Conservation (phyloP, 208 protist genomes). For the Crithidia fasciculata region DNA sequence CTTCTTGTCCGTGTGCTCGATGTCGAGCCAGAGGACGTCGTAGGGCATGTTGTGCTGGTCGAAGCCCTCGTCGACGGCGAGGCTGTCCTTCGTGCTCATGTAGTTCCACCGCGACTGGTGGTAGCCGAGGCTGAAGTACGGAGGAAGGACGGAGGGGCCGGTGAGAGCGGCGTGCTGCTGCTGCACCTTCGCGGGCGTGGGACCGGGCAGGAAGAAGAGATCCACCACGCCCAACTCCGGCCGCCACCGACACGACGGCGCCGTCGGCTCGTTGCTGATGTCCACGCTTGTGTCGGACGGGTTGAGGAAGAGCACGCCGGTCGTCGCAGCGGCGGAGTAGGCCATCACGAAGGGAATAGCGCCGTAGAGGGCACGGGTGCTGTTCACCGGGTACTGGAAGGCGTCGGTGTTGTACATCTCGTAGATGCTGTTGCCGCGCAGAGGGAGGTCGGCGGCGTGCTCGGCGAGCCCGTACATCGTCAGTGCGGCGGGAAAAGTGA, state of each 20-base stretch:
- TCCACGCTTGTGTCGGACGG: constrained; percentile 82
- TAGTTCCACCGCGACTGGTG: constrained; percentile 99
- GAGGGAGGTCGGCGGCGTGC: constrained; percentile 92
- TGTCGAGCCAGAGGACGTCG: constrained; percentile 99
- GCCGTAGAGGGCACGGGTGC: constrained; percentile 96
- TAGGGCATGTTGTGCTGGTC: constrained; percentile 97
- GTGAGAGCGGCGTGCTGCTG: constrained; percentile 94
- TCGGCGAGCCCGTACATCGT: constrained; percentile 97
- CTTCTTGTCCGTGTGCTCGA: constrained; percentile 99
- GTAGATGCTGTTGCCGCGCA: constrained; percentile 86
- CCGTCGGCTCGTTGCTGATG: constrained; percentile 17
- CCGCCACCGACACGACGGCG: constrained; percentile 88
- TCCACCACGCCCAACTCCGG: constrained; percentile 95
- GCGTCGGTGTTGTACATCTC: constrained; percentile 98
- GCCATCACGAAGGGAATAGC: constrained; percentile 96
- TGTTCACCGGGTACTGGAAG: constrained; percentile 97
- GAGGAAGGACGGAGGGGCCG: constrained; percentile 94
- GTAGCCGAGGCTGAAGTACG: constrained; percentile 96
- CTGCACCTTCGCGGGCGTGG: constrained; percentile 88
- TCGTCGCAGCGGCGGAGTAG: constrained; percentile 64
- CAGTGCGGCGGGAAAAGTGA: constrained; percentile 61
- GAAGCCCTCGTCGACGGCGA: constrained; percentile 91
- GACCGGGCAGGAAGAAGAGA: constrained; percentile 96
- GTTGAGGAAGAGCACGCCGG: constrained; percentile 96
- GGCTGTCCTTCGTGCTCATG: constrained; percentile 92